Base-by-base conservation (phyloP, 257 asterid species). In the Prunella vulgaris region DNA sequence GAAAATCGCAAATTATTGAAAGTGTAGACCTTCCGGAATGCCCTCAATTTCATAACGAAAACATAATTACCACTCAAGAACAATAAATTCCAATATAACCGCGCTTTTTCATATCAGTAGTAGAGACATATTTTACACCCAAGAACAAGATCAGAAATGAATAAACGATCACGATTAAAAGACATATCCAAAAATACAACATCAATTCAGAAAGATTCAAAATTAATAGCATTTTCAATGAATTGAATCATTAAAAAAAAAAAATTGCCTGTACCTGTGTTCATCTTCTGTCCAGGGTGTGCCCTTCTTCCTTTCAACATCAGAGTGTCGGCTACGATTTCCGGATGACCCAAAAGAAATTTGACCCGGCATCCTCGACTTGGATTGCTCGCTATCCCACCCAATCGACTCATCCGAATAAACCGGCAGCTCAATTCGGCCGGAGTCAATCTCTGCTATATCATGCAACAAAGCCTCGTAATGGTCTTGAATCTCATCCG, bases 261-360 rank as follows among this genome's bases (percentile, higher is more conserved):
- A 7, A 68, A 14, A 1, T 1, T 17, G 20, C 10, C n/a, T n/a
- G 20, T 1, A 86, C 95, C 87, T 85, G 85, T 90, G 97, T 58
- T 90, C 97, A 30, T 88, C 94, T 71, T 88, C 94, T 0, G 96
- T 83, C 96, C 97, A 88, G 13, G 97, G 96, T 5, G 89, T 86
- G 12, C 97, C 97, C n/a, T 78, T 78, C 5, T 78, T 78, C 66
- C 96, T 82, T 35, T 87, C 92, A 20, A 44, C 82, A 0, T 85
- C 93, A 1, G 76, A 77, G 48, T 78, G 79, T 17, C 86, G 85
- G 10, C 76, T 30, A 22, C 81, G 83, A 22, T 37, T 69, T 10
- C 74, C 77, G 25, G 72, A 42, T 9, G 84, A 48, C 17, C 91
- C 95, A 61, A 89, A 87, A 3, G 95, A 87, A 74, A 89, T 89